Conservation (phyloP, 331 rosid genomes). For the Rhamnella rubrinervis region DNA sequence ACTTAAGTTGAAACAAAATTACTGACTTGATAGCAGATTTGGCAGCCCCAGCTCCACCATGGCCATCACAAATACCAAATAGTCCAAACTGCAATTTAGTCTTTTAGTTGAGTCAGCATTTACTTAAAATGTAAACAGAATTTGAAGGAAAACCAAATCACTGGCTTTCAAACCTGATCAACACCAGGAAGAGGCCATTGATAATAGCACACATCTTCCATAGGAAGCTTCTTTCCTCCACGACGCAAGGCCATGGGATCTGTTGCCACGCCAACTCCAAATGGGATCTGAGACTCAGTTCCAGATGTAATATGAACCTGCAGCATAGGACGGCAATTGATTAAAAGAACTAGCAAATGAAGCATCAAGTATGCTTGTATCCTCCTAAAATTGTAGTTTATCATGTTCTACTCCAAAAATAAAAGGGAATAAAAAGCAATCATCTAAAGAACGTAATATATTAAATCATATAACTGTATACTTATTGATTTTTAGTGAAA, state of each 20-base stretch:
- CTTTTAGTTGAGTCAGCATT: slow-evolving; percentile 31
- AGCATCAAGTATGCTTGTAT: neutral
- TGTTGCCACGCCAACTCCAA: slow-evolving; percentile 88
- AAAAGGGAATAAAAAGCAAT: neutral
- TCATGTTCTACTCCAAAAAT: neutral
- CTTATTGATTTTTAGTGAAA: too few species aligned
- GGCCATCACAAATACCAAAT: slow-evolving; percentile 92
- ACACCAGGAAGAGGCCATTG: slow-evolving; percentile 98
- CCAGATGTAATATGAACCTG: slow-evolving; percentile 74
- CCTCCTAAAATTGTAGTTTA: neutral
- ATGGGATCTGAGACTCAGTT: slow-evolving; percentile 57
- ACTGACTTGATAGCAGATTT: slow-evolving; percentile 94
- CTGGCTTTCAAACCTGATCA: slow-evolving; percentile 60
- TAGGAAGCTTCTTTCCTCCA: slow-evolving; percentile 80
- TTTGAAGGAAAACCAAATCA: slow-evolving; percentile 12
- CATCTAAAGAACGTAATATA: neutral
- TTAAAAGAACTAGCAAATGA: slow-evolving; percentile 7
- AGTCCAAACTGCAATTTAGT: slow-evolving; percentile 81
- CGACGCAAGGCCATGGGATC: slow-evolving; percentile 98
- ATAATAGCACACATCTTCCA: slow-evolving; percentile 94
- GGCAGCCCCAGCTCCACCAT: slow-evolving; percentile 92
- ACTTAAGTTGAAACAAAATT: slow-evolving; percentile 32
- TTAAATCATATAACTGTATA: too few species aligned
- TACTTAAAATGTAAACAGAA: slow-evolving; percentile 22
- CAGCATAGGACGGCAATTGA: slow-evolving; percentile 23